These are phyloP conservation scores for Solanum gracilifrons DNA, from an alignment of 257 asterid species.

Conservation along the genomic window DNA sequence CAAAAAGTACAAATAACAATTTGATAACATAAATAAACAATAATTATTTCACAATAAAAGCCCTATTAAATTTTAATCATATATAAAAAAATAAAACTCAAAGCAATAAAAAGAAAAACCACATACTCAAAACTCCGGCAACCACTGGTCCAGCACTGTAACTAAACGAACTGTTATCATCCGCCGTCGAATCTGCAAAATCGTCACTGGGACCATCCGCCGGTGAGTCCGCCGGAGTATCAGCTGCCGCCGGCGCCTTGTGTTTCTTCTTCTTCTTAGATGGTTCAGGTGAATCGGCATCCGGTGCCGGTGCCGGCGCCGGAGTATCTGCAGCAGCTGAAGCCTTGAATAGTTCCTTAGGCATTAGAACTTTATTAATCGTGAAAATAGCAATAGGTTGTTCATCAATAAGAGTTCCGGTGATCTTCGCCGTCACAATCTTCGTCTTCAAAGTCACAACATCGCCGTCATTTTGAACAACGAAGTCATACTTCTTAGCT, in stretches of 20 bases:
- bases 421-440: constrained; percentile 19
- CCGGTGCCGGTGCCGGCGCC: constrained; percentile 54
- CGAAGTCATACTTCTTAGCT: not conserved
- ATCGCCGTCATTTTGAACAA: constrained; percentile 1
- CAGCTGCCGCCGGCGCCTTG: constrained; percentile 36
- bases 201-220: constrained; percentile 42
- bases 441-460: constrained; percentile 33
- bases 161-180: not conserved
- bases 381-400: constrained; percentile 37
- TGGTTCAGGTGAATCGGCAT: constrained; percentile 22
- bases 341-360: constrained; percentile 35
- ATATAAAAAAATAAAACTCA: not conserved
- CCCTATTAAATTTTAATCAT: not conserved
- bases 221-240: constrained; percentile 25
- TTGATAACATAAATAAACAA: not conserved
- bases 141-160: not conserved
- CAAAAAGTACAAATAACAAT: not conserved
- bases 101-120: not conserved
- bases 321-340: constrained; percentile 17
- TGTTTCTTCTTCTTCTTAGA: constrained; percentile 25
- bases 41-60: not conserved
- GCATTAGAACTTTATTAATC: constrained; percentile 34
- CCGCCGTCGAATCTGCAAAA: constrained; percentile 34
- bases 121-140: not conserved
- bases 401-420: constrained; percentile 26